phyloP scores from a whole-genome alignment of 148 eudicot species.

The Spergularia bocconei region DNA sequence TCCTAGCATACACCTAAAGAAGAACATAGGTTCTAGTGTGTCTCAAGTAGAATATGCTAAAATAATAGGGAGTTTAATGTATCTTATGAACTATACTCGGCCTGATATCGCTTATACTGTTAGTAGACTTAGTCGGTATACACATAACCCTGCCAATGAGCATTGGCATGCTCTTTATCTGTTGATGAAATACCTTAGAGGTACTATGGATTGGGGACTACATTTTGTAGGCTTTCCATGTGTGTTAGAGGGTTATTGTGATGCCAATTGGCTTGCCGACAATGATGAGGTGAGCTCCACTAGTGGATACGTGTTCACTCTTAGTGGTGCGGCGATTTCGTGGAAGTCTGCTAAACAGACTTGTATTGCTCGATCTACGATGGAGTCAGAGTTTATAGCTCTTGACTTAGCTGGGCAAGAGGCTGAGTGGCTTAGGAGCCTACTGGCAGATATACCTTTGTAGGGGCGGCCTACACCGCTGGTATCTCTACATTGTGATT shows the following conservation, averaged over 20 bases:
- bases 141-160: not conserved
- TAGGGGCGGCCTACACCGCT: too few relatives aligned
- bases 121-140: not conserved
- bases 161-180: not conserved
- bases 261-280: too few relatives aligned
- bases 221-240: not conserved
- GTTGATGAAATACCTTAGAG: not conserved
- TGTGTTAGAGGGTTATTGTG: too few relatives aligned
- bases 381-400: too few relatives aligned
- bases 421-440: too few relatives aligned
- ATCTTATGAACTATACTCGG: conserved; percentile 6
- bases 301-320: too few relatives aligned
- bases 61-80: not conserved
- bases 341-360: too few relatives aligned
- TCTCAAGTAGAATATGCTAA: not conserved
- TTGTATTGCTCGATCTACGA: too few relatives aligned
- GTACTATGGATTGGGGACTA: not conserved
- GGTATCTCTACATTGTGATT: too few relatives aligned
- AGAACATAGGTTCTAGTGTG: not conserved
- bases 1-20: not conserved
- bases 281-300: too few relatives aligned
- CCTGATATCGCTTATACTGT: not conserved
- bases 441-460: not conserved
- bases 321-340: too few relatives aligned
- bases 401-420: too few relatives aligned